These are phyloP conservation scores for Kipferlia bialata DNA, from an alignment of 78 protist species.

Conservation along the genomic window DNA sequence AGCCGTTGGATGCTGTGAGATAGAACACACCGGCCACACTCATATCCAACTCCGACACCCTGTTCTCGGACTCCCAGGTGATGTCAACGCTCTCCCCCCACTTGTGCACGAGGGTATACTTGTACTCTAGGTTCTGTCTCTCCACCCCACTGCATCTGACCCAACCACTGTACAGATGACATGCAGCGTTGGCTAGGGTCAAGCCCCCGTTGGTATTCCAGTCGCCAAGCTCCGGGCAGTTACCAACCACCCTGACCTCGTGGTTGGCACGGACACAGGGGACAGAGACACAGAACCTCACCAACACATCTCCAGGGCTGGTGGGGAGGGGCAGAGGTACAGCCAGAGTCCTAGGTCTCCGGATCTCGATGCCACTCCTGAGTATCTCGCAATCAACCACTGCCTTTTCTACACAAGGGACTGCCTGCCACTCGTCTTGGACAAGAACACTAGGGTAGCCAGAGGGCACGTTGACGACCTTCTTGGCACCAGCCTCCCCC, in stretches of 20 bases:
- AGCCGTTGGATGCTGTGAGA: background rate
- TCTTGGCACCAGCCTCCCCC: background rate
- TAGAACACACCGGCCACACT: background rate
- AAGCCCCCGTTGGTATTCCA: constrained; percentile 7
- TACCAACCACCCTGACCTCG: background rate
- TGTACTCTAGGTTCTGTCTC: background rate
- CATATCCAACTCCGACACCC: background rate
- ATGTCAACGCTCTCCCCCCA: background rate
- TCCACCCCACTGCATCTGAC: background rate
- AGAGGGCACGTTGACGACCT: background rate
- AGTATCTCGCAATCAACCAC: background rate
- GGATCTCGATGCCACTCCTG: background rate
- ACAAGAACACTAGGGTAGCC: background rate
- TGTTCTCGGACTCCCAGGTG: background rate
- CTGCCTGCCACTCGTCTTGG: background rate
- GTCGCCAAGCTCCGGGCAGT: background rate
- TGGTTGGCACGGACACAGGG: background rate
- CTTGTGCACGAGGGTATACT: background rate
- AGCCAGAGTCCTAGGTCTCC: background rate
- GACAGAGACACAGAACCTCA: constrained; percentile 3
- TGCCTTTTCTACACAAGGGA: background rate
- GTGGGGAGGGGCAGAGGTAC: background rate
- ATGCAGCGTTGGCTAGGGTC: background rate
- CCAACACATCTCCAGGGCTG: background rate
- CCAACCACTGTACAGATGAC: background rate